A percentile compares a stretch with the other conserved stretches of the same genome.
Evolutionary conservation across 73 alveolate species (phyloP).

Genomic region (Tetrahymena borealis): DNA sequence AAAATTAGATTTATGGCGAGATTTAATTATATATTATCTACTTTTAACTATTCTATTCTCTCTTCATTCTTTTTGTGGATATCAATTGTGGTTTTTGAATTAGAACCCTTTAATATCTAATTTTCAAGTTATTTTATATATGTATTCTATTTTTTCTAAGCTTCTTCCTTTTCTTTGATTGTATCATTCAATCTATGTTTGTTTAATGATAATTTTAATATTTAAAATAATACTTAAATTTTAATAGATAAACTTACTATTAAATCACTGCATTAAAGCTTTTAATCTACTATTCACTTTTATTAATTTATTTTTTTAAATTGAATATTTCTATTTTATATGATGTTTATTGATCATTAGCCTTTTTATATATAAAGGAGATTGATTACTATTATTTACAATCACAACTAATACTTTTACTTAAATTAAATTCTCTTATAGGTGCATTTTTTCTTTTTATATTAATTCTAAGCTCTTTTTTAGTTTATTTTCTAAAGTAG

Average conservation of each 20-base stretch:
- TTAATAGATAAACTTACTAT: neutral
- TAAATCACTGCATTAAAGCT: neutral
- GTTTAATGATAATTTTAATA: neutral
- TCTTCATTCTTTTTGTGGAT: neutral
- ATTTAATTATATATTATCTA: neutral
- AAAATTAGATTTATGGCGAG: neutral
- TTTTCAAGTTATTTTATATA: neutral
- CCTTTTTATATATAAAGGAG: neutral
- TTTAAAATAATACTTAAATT: neutral
- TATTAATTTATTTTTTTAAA: neutral
- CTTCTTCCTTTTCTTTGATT: neutral
- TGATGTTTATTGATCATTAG: neutral
- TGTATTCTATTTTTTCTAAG: neutral
- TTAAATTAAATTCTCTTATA: neutral
- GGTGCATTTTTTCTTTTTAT: neutral
- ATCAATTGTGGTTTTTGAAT: neutral
- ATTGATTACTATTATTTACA: neutral
- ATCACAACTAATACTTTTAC: neutral
- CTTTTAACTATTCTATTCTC: neutral
- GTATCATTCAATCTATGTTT: neutral
- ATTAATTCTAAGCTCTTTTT: neutral
- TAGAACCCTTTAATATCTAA: neutral
- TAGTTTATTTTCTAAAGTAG: neutral
- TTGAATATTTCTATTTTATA: neutral
- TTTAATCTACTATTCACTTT: neutral